Evolutionary conservation across 2,329 filamentous ascomycete species (phyloP), one percentile per base, ranked within the genome.

Genomic region (Talaromyces rugulosus): DNA sequence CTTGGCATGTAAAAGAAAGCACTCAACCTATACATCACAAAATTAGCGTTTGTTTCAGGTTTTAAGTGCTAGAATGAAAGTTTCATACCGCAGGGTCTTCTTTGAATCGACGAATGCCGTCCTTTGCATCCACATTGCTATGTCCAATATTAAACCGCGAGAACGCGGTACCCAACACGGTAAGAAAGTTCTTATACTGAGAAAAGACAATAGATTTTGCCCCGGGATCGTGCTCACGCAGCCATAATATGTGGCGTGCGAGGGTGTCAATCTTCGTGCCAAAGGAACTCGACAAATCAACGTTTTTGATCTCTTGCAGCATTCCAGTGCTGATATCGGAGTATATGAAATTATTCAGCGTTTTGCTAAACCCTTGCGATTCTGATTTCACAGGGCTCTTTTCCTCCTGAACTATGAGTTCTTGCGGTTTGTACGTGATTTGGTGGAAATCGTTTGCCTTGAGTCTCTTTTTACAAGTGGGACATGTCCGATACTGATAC

Each of bases 181-280:
- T 79, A 1, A 98, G 81, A 68, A 97, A 98, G 59, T 91, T 89
- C 60, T 85, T 85, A 74, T 92, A 95, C 76, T 98, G 94, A 1
- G 91, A 96, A 74, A 96, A 99, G n/a, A 98, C 84, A 72, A 99
- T 90, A 0, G 91, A 90, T 72, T 98, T 98, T 9, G 92, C 87
- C 0, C 92, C 92, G 0, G 92, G 91, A 67, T 97, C 92, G 55
- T 90, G 86, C 66, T 89, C 82, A 2, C 94, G 87, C 23, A 98
- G 82, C 91, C 91, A 97, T 16, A 96, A 76, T 2, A 98, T 77
- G 73, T 98, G 95, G 2, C 91, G 85, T 31, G 89, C 83, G 2
- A 94, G 77, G 0, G 87, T 96, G 72, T 97, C 92, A 18, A 98
- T 88, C 75, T 98, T 99, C 0, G 91, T 96, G 1, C 92, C 92